Evolutionary conservation across 2,329 filamentous ascomycete species (phyloP), one percentile per base, ranked within the genome.

Genomic region (Aspergillus ochraceus): DNA sequence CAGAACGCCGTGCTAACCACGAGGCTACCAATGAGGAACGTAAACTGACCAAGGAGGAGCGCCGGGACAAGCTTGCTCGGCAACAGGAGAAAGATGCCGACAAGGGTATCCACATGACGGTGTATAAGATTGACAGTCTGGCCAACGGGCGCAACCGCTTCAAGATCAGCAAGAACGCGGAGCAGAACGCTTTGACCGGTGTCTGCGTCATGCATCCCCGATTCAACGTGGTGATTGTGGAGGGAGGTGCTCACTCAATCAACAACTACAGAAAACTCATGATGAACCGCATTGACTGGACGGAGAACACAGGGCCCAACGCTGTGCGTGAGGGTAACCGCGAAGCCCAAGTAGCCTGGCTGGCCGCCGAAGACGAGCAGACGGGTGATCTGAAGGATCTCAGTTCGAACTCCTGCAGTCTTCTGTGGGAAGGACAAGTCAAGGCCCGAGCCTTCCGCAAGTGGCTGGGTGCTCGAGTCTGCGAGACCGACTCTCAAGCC

Each of bases 271-370:
- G 90, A 75, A 97, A 97, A 74, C 83, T 99, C 30, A 93, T 99
- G 91, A 82, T 96, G 49, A 89, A 94, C 67, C 92, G 95, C 52
- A 92, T 98, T 70, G 90, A 96, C 75, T 99, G 96, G 95, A 90
- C 90, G 2, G 93, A 98, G 73, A 97, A 96, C 68, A 84, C 86
- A 0, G 87, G 88, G 2, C 88, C 92, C 0, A 83, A 86, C 47
- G 83, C 70, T 10, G 79, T 76, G 32, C 76, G 79, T 56, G 80
- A 87, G 60, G 83, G 82, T 42, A 88, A 88, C 59, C 81, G 84
- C 58, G 86, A 85, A 60, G 84, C 85, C 1, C 82, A 88, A 51
- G 86, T 87, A 19, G 74, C 81, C 49, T 97, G 92, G 92, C 81
- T 97, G 52, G 85, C 88, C 61, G 87, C 91, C 1, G 86, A 95